Conservation (phyloP, 805 yeast species). For the Wickerhamiella siamensis region DNA sequence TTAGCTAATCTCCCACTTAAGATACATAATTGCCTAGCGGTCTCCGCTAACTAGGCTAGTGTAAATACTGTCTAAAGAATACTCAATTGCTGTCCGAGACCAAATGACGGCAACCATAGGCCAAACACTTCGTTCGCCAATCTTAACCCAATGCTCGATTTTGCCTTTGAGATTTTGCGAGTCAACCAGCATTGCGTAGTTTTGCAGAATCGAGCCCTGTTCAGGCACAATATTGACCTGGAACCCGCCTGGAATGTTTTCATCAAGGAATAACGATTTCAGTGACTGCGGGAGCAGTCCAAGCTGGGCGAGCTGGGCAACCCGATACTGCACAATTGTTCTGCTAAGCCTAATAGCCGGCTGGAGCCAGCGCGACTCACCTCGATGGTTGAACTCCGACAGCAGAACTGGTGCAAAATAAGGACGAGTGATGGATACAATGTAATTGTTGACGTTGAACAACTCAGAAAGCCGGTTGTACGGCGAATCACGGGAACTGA, state of each 20-base stretch:
- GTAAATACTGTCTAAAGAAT: constrained; percentile 66
- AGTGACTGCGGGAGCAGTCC: constrained; percentile 59
- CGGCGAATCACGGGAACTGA: constrained; percentile 43
- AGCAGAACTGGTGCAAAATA: constrained; percentile 81
- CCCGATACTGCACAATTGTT: constrained; percentile 71
- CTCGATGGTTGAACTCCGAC: constrained; percentile 62
- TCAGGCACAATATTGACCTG: constrained; percentile 89
- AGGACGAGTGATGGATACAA: constrained; percentile 85
- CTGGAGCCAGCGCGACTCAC: constrained; percentile 25
- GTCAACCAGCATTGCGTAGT: constrained; percentile 65
- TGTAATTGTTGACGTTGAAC: constrained; percentile 86
- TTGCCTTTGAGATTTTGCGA: constrained; percentile 55
- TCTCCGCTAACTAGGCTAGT: constrained; percentile 10
- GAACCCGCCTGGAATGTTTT: constrained; percentile 66
- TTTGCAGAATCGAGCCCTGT: constrained; percentile 50
- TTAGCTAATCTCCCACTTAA: background rate
- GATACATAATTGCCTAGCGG: background rate
- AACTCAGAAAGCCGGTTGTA: constrained; percentile 80
- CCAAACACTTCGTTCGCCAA: constrained; percentile 92
- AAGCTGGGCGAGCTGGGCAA: constrained; percentile 62
- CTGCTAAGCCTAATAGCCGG: constrained; percentile 43
- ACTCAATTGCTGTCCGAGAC: constrained; percentile 83
- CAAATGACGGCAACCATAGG: constrained; percentile 70
- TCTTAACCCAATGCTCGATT: constrained; percentile 75
- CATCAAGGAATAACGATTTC: constrained; percentile 73